Evolutionary conservation across 2,329 filamentous ascomycete genomes (phyloP), one percentile per base, ranked within the genome.

Genomic region (Ilyonectria sp.): DNA sequence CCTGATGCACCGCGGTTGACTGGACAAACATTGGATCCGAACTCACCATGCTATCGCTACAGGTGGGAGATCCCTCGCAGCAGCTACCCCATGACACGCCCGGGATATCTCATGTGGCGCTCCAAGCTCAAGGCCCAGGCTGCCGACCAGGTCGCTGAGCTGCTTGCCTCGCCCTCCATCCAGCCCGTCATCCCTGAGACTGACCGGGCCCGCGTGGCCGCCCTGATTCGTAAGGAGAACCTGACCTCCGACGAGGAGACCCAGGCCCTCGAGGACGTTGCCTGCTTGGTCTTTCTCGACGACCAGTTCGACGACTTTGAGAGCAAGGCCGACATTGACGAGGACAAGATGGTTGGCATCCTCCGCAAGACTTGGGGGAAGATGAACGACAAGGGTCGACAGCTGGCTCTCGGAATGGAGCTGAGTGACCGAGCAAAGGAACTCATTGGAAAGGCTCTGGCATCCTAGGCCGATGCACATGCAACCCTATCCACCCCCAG

Each of bases 271-370:
- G 94, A 97, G 83, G 94, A 97, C 81, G 92, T 94, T 52, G 94
- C 94, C 3, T 97, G 94, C 77, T 82, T 97, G 62, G 94, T 97
- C 31, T 97, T 97, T 78, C 82, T 97, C 71, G 94, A 96, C 78
- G 93, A 95, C 78, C 93, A 96, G 77, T 92, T 97, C 70, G 94
- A 95, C 75, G 89, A 87, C 57, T 97, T 96, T 80, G 92, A 94
- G 84, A 86, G 79, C 72, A 85, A 87, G 77, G 86, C 88, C 31
- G 86, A 91, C 60, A 78, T 86, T 17, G 92, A 94, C 76, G 93
- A 95, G 81, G 91, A 90, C 57, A 97, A 96, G 86, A 90, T 94
- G 67, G 78, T 95, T 21, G 83, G 82, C 19, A 93, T 94, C 71
- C 77, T 94, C 78, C 83, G 83, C 73, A 94, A 94, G 86, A 93